These are phyloP conservation scores for Cladorrhinum sp. DNA, from an alignment of 2,329 filamentous ascomycete genomes.

Conservation along the genomic window DNA sequence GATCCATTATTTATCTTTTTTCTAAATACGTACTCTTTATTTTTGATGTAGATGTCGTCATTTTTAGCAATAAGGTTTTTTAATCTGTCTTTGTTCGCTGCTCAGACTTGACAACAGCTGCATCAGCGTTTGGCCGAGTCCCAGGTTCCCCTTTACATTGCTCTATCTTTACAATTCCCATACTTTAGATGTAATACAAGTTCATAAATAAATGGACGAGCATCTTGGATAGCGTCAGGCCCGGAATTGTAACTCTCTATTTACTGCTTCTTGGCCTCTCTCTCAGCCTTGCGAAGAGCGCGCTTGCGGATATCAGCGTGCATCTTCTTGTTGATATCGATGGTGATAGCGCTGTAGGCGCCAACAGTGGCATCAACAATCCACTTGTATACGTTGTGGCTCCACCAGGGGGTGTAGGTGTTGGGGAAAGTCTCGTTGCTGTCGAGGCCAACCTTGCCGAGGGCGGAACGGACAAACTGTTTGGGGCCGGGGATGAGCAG, in stretches of 20 bases:
- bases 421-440: conserved; percentile 75
- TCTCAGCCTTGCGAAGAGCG: conserved; percentile 78
- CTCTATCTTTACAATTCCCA: neutral
- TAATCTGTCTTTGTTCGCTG: neutral
- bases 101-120: neutral
- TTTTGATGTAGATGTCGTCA: too few relatives aligned
- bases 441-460: conserved; percentile 79
- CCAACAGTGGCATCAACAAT: conserved; percentile 61
- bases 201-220: neutral
- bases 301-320: conserved; percentile 79
- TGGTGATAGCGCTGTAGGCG: conserved; percentile 44
- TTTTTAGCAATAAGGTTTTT: neutral
- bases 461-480: conserved; percentile 73
- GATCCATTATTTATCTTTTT: neutral
- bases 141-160: neutral
- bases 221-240: neutral
- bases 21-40: too few relatives aligned
- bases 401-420: conserved; percentile 92
- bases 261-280: conserved; percentile 68
- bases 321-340: conserved; percentile 61
- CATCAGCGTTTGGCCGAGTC: neutral
- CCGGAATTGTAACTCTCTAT: neutral
- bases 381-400: conserved; percentile 86
- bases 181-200: neutral
- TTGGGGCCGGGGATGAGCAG: conserved; percentile 76